These are phyloP conservation scores for Mycogone perniciosa DNA, from an alignment of 2,329 filamentous ascomycete species.

Conservation along the genomic window DNA sequence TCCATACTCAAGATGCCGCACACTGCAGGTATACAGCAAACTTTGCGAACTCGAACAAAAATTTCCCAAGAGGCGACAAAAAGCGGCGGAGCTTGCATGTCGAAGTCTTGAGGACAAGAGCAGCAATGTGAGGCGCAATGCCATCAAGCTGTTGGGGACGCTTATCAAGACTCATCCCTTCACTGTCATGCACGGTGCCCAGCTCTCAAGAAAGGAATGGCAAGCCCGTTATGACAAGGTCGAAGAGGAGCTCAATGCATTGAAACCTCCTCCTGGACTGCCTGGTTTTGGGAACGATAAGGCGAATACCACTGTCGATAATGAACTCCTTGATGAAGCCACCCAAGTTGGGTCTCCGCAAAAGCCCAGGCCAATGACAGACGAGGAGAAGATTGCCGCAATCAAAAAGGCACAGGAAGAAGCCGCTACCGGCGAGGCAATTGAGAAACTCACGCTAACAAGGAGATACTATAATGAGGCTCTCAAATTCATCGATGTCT, in stretches of 20 bases:
- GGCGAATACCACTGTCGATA: conserved; percentile 65
- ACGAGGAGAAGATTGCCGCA: conserved; percentile 68
- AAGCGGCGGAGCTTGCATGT: conserved; percentile 77
- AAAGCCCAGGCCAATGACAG: conserved; percentile 62
- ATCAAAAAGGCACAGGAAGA: conserved; percentile 78
- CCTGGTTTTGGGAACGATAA: conserved; percentile 51
- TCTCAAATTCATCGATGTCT: conserved; percentile 83
- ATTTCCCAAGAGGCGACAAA: conserved; percentile 85
- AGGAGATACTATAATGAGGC: conserved; percentile 91
- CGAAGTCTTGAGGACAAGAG: conserved; percentile 95
- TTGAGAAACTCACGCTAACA: conserved; percentile 81
- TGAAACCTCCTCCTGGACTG: conserved; percentile 77
- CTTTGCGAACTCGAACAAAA: conserved; percentile 94
- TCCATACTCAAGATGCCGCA: conserved; percentile 86
- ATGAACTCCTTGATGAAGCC: conserved; percentile 76
- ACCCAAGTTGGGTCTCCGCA: conserved; percentile 70
- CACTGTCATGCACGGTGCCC: conserved; percentile 81
- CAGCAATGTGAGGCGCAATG: conserved; percentile 91
- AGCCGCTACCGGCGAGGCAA: conserved; percentile 79
- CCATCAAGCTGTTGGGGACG: conserved; percentile 83
- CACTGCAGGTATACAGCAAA: conserved; percentile 87
- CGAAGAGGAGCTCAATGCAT: conserved; percentile 70
- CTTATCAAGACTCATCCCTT: conserved; percentile 94
- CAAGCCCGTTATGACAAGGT: conserved; percentile 72
- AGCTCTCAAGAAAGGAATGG: conserved; percentile 83